Evolutionary conservation across 768 basidiomycete species (phyloP).

Genomic region (Sarcomyxa edulis): DNA sequence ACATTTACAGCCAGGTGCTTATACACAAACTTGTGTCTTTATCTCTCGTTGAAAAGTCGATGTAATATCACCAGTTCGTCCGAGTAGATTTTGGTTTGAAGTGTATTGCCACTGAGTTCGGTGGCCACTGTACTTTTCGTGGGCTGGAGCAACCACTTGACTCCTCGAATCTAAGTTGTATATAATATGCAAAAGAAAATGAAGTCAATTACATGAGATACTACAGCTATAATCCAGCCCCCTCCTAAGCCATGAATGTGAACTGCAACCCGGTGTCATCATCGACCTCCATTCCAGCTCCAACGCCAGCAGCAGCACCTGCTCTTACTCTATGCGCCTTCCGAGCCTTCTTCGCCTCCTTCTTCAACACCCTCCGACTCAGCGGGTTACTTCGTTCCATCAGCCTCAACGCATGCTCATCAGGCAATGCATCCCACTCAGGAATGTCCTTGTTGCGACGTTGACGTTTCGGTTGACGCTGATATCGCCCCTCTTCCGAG

Average conservation of each 20-base stretch:
- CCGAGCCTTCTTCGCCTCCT: conserved; percentile 56
- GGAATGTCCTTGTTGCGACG: conserved; percentile 52
- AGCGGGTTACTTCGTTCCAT: conserved; percentile 58
- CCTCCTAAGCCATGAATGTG: conserved; percentile 38
- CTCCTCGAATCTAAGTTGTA: too few relatives aligned
- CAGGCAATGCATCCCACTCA: conserved; percentile 45
- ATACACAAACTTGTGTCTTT: too few relatives aligned
- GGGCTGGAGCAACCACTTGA: too few relatives aligned
- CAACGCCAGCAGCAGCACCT: conserved; percentile 5
- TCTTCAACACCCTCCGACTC: conserved; percentile 54
- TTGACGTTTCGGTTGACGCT: conserved; percentile 54
- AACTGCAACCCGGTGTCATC: conserved; percentile 30
- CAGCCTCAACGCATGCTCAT: conserved; percentile 35
- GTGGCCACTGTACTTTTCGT: too few relatives aligned
- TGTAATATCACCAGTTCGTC: too few relatives aligned
- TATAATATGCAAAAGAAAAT: too few relatives aligned
- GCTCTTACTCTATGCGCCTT: conserved; percentile 38
- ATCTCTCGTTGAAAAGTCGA: too few relatives aligned
- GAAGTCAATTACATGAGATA: too few relatives aligned
- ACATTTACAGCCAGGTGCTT: too few relatives aligned
- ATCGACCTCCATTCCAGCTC: conserved; percentile 42
- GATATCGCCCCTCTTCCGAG: conserved; percentile 15
- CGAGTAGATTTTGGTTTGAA: too few relatives aligned
- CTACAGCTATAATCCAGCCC: neutral
- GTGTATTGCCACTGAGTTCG: too few relatives aligned